Conservation (phyloP, 2,329 filamentous ascomycete species). For the Sarocladiaceae sp. region DNA sequence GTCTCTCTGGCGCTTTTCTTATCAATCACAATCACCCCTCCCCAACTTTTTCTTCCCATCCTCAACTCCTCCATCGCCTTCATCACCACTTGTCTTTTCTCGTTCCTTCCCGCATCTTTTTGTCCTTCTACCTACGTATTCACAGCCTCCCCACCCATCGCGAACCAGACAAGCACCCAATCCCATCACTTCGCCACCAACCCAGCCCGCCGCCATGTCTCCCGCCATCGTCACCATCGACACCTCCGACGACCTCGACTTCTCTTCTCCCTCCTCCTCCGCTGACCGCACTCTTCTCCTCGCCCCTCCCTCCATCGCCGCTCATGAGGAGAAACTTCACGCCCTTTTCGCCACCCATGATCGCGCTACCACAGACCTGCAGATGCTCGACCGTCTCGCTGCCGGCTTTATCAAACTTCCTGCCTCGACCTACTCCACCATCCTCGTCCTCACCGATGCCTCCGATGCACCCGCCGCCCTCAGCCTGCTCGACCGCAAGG, state of each 20-base stretch:
- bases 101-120: not conserved
- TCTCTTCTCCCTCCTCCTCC: slow-evolving; percentile 21
- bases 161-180: too few relatives aligned
- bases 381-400: slow-evolving; percentile 94
- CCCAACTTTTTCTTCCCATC: not conserved
- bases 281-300: slow-evolving; percentile 67
- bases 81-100: not conserved
- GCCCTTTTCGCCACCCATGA: slow-evolving; percentile 66
- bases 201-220: slow-evolving; percentile 33
- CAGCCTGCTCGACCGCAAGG: slow-evolving; percentile 56
- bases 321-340: slow-evolving; percentile 72
- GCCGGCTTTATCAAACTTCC: slow-evolving; percentile 76
- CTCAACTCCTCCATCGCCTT: not conserved
- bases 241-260: slow-evolving; percentile 46
- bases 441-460: slow-evolving; percentile 77
- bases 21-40: not conserved
- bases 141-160: not conserved
- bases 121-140: not conserved
- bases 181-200: not conserved
- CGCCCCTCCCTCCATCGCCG: slow-evolving; percentile 82
- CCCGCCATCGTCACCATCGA: slow-evolving; percentile 50
- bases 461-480: slow-evolving; percentile 62
- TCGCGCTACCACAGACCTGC: slow-evolving; percentile 74
- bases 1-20: too few relatives aligned
- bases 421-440: slow-evolving; percentile 68